Base-by-base conservation (phyloP, 257 asterid species). In the Plantago ovata region DNA sequence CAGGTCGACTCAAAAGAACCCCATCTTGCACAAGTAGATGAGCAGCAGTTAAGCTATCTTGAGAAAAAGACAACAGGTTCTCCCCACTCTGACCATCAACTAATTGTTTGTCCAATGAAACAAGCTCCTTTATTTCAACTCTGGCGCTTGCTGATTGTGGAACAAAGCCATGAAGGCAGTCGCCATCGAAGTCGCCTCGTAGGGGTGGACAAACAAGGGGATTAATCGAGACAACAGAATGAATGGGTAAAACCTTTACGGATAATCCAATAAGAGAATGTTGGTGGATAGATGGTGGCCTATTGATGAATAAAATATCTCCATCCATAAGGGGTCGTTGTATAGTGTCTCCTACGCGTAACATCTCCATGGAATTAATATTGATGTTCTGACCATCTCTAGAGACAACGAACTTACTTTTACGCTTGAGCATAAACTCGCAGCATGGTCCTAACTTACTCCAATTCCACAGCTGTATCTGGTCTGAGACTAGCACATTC, bases 161-260 rank as follows among this genome's bases (percentile, higher is more conserved):
- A 51, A 89, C 87, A 74, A 72, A 93, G 24, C 97, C 97, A 63
- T 93, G 99, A 64, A 93, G 86, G 67, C 97, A 93, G 51, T 93
- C 97, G 14, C 99, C 99, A 71, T 93, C 99, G 28, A 93, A 93
- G 70, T 93, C 99, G 39, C 99, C 99, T 63, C 94, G 82, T 41
- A 93, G 75, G 24, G 99, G 99, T 32, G 85, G 71, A 72, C 99
- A 93, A 9, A 84, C 72, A 15, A 84, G 84, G 13, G 99, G 99
- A 59, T 93, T 93, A 28, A 93, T 80, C 22, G 95, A 78, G 21
- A 83, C 72, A 68, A 75, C 96, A 19, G 83, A 70, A 28, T 59
- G 62, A 53, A 65, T 65, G 0, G 96, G 99, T 43, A 93, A 95
- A 65, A 82, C 58, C 71, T 75, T 83, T 47, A 89, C 96, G 11